Percentiles rank a stretch among this genome's conserved stretches.
phyloP scores from a whole-genome alignment of 1,139 yeast species.

The Suhomyces choctaworum region DNA sequence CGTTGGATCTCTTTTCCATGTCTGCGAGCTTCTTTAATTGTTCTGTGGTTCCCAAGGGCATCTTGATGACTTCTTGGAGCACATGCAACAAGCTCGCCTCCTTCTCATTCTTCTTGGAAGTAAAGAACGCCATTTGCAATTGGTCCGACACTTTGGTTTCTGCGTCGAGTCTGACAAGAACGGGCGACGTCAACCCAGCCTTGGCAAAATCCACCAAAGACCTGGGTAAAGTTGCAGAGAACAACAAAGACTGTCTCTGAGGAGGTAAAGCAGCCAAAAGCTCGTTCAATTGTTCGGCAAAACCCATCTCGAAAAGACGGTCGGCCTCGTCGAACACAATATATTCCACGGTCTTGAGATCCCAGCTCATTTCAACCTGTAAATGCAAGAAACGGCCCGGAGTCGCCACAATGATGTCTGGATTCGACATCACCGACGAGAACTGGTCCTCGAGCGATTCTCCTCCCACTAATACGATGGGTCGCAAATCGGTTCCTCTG shows the following conservation, averaged over 20 bases:
- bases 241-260: constrained; percentile 80
- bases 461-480: constrained; percentile 89
- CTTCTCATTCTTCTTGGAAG: constrained; percentile 80
- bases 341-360: constrained; percentile 78
- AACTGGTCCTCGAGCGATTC: constrained; percentile 96
- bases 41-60: constrained; percentile 76
- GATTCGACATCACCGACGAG: constrained; percentile 86
- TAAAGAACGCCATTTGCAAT: constrained; percentile 83
- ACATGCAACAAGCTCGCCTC: constrained; percentile 81
- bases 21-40: constrained; percentile 54
- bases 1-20: constrained; percentile 46
- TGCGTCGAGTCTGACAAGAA: constrained; percentile 86
- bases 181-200: constrained; percentile 92
- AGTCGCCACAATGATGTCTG: constrained; percentile 93
- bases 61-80: constrained; percentile 78
- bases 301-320: constrained; percentile 95
- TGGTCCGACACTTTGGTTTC: constrained; percentile 88
- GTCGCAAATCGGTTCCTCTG: constrained; percentile 78
- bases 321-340: constrained; percentile 98
- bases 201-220: constrained; percentile 94
- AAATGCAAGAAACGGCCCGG: constrained; percentile 97
- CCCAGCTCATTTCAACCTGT: constrained; percentile 91
- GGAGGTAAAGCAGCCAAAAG: constrained; percentile 80
- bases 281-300: constrained; percentile 91
- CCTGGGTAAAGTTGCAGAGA: constrained; percentile 93